Evolutionary conservation across 2,329 filamentous ascomycete species (phyloP).

Genomic region (Diaporthe citrichinensis): DNA sequence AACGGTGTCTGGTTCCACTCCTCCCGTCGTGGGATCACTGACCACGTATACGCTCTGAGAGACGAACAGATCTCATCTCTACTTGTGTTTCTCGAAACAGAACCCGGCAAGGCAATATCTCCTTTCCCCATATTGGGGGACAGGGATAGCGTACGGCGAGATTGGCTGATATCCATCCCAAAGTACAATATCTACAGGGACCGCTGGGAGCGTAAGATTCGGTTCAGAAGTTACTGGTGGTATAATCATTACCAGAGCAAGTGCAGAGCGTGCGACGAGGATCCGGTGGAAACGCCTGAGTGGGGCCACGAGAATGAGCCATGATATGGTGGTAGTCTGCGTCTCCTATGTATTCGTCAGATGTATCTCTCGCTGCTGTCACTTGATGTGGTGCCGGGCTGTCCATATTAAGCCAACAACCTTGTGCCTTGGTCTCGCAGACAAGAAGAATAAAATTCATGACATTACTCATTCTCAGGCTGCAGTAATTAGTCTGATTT

Average conservation of each 20-base stretch:
- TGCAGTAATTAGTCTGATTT: too few species aligned
- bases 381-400: too few species aligned
- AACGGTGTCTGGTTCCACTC: not conserved
- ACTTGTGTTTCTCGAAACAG: not conserved
- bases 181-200: constrained; percentile 22
- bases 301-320: not conserved
- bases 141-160: not conserved
- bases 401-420: too few species aligned
- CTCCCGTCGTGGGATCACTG: not conserved
- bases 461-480: too few species aligned
- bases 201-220: constrained; percentile 8
- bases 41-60: not conserved
- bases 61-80: not conserved
- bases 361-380: too few species aligned
- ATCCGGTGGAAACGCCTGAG: not conserved
- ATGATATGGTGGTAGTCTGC: too few species aligned
- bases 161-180: not conserved
- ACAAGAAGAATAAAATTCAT: too few species aligned
- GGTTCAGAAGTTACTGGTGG: not conserved
- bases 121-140: not conserved
- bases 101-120: not conserved
- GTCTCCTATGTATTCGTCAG: too few species aligned
- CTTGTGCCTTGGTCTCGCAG: too few species aligned
- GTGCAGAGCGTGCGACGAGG: not conserved
- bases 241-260: not conserved